Evolutionary conservation across 2,329 filamentous ascomycete species (phyloP).

Genomic region (Lomentospora prolificans): DNA sequence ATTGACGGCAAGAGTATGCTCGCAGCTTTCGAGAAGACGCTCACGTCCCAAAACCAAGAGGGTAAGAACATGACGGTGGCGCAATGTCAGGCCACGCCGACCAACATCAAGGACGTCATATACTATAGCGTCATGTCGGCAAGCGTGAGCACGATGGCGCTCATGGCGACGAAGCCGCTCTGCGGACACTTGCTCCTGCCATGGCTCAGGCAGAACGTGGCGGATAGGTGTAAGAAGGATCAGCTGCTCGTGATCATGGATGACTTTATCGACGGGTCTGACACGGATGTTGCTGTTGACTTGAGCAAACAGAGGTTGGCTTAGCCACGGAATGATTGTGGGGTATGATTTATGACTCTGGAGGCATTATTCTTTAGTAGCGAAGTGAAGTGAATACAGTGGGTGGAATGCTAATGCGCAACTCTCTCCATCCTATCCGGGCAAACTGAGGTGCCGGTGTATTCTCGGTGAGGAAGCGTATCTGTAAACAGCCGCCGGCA

Average conservation of each 20-base stretch:
- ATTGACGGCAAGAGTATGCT: slow-evolving; percentile 28
- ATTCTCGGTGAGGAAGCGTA: no score
- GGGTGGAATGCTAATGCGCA: no score
- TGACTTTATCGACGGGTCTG: slow-evolving; percentile 41
- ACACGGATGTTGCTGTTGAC: slow-evolving; percentile 31
- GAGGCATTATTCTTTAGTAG: no score
- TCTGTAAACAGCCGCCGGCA: no score
- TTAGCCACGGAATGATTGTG: not conserved
- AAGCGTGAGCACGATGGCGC: slow-evolving; percentile 31
- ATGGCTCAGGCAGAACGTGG: slow-evolving; percentile 31
- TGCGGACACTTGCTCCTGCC: slow-evolving; percentile 38
- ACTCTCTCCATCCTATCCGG: no score
- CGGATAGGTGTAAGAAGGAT: slow-evolving; percentile 25
- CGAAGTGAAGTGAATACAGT: no score
- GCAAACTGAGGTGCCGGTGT: no score
- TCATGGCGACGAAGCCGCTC: slow-evolving; percentile 37
- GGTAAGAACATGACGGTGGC: slow-evolving; percentile 29
- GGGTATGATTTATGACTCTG: no score
- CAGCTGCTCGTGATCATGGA: slow-evolving; percentile 37
- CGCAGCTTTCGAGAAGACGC: slow-evolving; percentile 21
- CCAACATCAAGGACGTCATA: slow-evolving; percentile 36
- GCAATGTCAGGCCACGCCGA: slow-evolving; percentile 42
- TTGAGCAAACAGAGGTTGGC: slow-evolving; percentile 3
- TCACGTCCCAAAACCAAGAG: slow-evolving; percentile 21
- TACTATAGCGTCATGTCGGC: slow-evolving; percentile 33